Base-by-base conservation (phyloP, 192 early-diverging fungal species). In the Irineochytrium annulatum region DNA sequence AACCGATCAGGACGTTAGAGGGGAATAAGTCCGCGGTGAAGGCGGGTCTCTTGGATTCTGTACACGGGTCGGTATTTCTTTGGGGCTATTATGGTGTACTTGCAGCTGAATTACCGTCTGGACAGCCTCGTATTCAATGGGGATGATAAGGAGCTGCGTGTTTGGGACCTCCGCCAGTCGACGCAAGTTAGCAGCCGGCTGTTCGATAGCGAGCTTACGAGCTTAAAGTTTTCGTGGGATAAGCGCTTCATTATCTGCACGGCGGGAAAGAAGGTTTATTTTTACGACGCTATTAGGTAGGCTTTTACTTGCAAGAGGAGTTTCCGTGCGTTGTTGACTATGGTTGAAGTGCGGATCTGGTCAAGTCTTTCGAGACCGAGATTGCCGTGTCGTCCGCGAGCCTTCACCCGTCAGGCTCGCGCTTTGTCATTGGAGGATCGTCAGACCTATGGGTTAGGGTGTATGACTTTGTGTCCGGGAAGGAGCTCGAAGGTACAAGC, bases 381-480 rank as follows among this genome's bases (percentile, higher is more conserved):
- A 59, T 73, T 37, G 84, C 85, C 34, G 86, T 87, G 1, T 92
- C 92, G 0, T 86, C 87, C 8, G 87, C 89, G 0, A 88, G 90
- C 11, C 69, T 95, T 45, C 90, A 95, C 58, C 92, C 91, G 13
- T 73, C 82, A 58, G 86, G 88, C 53, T 71, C 82, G 14, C 76
- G 82, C 32, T 89, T 95, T 65, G 89, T 93, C 22, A 83, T 87
- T 11, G 92, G 92, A 20, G 87, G 91, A 3, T 79, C 68, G 45
- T 79, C 77, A 0, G 92, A 95, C 67, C 74, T 93, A 34, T 91
- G 91, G 76, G 91, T 92, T 32, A 81, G 91, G 39, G 86, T 87
- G 54, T 89, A 87, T 59, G 91, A 92, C 29, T 93, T 86, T 63
- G 82, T 82, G n/a, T 76, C 79, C 0, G 92, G 86, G 2, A 67